phyloP scores from a whole-genome alignment of 805 yeast genomes.

The Candida manassasensis region DNA sequence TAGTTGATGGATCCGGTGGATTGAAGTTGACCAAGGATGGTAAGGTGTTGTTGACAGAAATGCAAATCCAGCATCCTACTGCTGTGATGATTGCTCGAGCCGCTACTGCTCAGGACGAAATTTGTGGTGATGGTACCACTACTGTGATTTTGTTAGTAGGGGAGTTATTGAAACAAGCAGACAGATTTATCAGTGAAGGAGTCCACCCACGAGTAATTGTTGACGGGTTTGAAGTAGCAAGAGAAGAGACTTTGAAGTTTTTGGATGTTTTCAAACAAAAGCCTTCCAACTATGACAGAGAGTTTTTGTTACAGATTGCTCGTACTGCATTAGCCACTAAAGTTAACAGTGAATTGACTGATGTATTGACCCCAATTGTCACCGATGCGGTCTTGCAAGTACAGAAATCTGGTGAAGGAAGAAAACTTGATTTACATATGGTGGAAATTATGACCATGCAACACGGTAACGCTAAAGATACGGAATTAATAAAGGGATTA shows the following conservation, averaged over 20 bases:
- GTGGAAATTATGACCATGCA: constrained; percentile 98
- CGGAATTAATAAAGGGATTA: constrained; percentile 78
- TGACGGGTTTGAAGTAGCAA: constrained; percentile 91
- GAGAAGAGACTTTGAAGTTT: constrained; percentile 66
- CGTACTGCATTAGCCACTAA: constrained; percentile 85
- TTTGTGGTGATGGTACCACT: constrained; percentile 99
- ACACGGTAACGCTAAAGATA: constrained; percentile 79
- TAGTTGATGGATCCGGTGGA: constrained; percentile 95
- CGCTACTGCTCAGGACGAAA: constrained; percentile 97
- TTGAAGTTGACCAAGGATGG: constrained; percentile 97
- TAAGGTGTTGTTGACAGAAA: constrained; percentile 84
- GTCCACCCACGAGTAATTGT: constrained; percentile 92
- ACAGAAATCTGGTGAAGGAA: constrained; percentile 42
- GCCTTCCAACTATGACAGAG: constrained; percentile 65
- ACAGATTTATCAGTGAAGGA: constrained; percentile 86
- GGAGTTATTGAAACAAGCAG: constrained; percentile 90
- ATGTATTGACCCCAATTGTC: constrained; percentile 85
- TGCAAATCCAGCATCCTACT: constrained; percentile 75
- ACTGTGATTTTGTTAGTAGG: constrained; percentile 93
- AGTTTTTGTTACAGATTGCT: constrained; percentile 86
- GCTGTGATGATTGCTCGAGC: constrained; percentile 75
- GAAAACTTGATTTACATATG: constrained; percentile 84
- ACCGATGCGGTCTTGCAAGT: constrained; percentile 93
- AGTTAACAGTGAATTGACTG: constrained; percentile 70
- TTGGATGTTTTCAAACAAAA: constrained; percentile 61